Evolutionary conservation across 805 yeast genomes (phyloP).

Genomic region (Metschnikowia kunwiensis): DNA sequence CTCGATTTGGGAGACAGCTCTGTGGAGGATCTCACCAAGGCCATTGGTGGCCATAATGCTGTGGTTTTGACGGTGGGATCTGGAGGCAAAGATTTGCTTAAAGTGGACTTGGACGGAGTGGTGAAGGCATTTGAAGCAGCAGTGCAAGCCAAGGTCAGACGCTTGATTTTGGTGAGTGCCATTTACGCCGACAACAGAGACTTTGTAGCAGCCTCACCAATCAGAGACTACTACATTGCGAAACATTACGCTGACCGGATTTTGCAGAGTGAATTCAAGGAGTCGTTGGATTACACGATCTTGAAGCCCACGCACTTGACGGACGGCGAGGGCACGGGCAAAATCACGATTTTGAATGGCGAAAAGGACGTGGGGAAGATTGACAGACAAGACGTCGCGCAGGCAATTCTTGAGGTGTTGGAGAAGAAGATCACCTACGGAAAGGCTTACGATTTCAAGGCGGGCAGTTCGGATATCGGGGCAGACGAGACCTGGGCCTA

Average conservation of each 20-base stretch:
- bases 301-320: slow-evolving; percentile 50
- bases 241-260: slow-evolving; percentile 58
- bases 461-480: slow-evolving; percentile 36
- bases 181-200: slow-evolving; percentile 51
- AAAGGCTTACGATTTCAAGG: slow-evolving; percentile 43
- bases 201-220: slow-evolving; percentile 27
- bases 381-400: slow-evolving; percentile 57
- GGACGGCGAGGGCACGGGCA: slow-evolving; percentile 43
- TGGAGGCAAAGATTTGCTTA: slow-evolving; percentile 51
- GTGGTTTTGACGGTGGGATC: slow-evolving; percentile 64
- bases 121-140: slow-evolving; percentile 56
- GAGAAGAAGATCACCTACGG: slow-evolving; percentile 36
- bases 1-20: slow-evolving; percentile 39
- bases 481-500: slow-evolving; percentile 15
- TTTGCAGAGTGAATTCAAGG: slow-evolving; percentile 35
- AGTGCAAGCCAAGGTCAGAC: slow-evolving; percentile 37
- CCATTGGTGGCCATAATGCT: slow-evolving; percentile 48
- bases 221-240: slow-evolving; percentile 53
- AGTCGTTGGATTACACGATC: slow-evolving; percentile 51
- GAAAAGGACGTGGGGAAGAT: slow-evolving; percentile 26
- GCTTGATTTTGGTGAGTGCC: slow-evolving; percentile 56
- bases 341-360: slow-evolving; percentile 32
- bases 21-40: slow-evolving; percentile 31
- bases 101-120: slow-evolving; percentile 62
- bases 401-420: slow-evolving; percentile 37